Percentiles rank a stretch among this genome's conserved stretches.
phyloP scores from a whole-genome alignment of 2,329 filamentous ascomycete genomes.

The Microcyclosporella mali region DNA sequence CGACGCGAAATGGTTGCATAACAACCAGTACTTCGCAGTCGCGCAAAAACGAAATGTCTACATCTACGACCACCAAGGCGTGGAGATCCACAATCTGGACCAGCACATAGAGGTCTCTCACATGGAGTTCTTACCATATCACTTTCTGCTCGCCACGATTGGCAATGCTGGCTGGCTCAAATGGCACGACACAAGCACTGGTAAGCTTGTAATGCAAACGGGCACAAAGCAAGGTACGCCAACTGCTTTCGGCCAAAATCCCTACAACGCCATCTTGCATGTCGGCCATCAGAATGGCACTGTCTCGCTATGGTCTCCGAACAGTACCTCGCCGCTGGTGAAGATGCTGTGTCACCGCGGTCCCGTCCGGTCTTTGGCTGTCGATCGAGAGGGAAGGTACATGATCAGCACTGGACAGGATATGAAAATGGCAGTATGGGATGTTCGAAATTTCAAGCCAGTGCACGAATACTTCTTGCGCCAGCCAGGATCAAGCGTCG shows the following conservation, averaged over 20 bases:
- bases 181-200: constrained; percentile 93
- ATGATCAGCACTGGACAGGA: constrained; percentile 94
- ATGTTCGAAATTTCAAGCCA: constrained; percentile 88
- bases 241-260: constrained; percentile 79
- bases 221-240: constrained; percentile 79
- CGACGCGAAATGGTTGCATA: constrained; percentile 87
- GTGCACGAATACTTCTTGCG: constrained; percentile 83
- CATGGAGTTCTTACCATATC: constrained; percentile 94
- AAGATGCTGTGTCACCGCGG: constrained; percentile 87
- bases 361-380: constrained; percentile 74
- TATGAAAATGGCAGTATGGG: constrained; percentile 88
- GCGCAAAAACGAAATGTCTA: constrained; percentile 96
- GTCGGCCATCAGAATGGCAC: constrained; percentile 92
- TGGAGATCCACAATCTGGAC: constrained; percentile 84
- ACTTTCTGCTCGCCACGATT: constrained; percentile 84
- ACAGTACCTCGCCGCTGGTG: constrained; percentile 75
- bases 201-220: constrained; percentile 78
- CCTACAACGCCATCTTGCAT: constrained; percentile 85
- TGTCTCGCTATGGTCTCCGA: constrained; percentile 93
- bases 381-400: constrained; percentile 86
- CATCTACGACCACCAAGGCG: constrained; percentile 86
- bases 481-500: constrained; percentile 72
- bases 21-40: constrained; percentile 89
- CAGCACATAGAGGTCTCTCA: constrained; percentile 87
- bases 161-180: constrained; percentile 79